These are phyloP conservation scores for Cutaneotrichosporon sp. DNA, from an alignment of 1,284 basidiomycete species.

Conservation along the genomic window DNA sequence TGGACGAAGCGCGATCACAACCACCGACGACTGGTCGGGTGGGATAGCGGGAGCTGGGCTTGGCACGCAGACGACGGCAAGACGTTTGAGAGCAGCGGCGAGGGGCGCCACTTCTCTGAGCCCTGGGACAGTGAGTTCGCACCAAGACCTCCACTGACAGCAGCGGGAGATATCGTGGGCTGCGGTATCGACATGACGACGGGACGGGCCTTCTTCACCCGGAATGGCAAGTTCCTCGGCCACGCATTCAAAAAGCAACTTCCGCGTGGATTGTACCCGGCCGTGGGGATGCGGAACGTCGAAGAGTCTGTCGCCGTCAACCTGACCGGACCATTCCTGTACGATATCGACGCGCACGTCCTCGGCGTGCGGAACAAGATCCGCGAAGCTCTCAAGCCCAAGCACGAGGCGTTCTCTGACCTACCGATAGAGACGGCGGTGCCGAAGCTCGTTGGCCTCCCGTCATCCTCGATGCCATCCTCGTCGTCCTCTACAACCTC, in stretches of 20 bases:
- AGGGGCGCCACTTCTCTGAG: conserved; percentile 65
- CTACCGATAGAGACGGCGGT: neutral
- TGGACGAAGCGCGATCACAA: conserved; percentile 57
- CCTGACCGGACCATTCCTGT: conserved; percentile 75
- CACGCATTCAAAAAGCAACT: no score
- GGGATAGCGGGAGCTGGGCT: conserved; percentile 85
- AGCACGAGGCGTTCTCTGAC: conserved; percentile 5
- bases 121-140: conserved; percentile 45
- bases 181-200: conserved; percentile 83
- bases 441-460: conserved; percentile 12
- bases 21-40: conserved; percentile 74
- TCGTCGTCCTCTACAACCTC: neutral
- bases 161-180: conserved; percentile 78
- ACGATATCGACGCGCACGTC: conserved; percentile 78
- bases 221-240: conserved; percentile 74
- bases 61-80: conserved; percentile 91
- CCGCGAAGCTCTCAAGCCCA: conserved; percentile 5
- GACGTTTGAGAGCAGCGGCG: conserved; percentile 67
- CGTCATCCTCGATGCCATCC: neutral
- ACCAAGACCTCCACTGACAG: neutral
- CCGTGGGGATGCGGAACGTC: conserved; percentile 76
- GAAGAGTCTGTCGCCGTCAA: conserved; percentile 56
- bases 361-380: conserved; percentile 23
- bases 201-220: conserved; percentile 78
- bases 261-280: conserved; percentile 72